These are phyloP conservation scores for Rhinocladiella mackenziei DNA, from an alignment of 2,329 filamentous ascomycete genomes.

Conservation along the genomic window DNA sequence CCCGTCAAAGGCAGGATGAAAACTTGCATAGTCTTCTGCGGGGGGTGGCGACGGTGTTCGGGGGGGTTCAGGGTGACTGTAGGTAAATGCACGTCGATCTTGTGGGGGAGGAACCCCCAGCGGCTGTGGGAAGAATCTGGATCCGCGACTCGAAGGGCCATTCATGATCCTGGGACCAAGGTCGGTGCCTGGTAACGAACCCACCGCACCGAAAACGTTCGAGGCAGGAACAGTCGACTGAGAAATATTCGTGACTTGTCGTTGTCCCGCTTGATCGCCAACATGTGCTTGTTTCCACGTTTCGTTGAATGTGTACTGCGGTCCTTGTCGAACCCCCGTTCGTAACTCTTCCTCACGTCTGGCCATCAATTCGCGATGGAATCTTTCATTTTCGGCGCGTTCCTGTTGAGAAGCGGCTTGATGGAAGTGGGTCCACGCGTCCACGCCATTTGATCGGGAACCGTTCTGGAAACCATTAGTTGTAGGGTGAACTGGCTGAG, in stretches of 20 bases:
- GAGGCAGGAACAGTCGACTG: slow-evolving; percentile 35
- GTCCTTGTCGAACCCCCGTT: slow-evolving; percentile 33
- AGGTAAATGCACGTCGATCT: slow-evolving; percentile 37
- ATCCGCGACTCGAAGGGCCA: slow-evolving; percentile 41
- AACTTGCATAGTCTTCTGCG: slow-evolving; percentile 52
- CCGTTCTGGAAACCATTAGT: slow-evolving; percentile 28
- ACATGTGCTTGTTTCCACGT: slow-evolving; percentile 46
- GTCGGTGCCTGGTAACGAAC: slow-evolving; percentile 36
- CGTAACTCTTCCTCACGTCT: slow-evolving; percentile 38
- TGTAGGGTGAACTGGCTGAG: slow-evolving; percentile 30
- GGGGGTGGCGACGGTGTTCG: slow-evolving; percentile 51
- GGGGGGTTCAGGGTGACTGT: slow-evolving; percentile 33
- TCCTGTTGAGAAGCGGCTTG: slow-evolving; percentile 39
- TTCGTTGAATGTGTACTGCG: slow-evolving; percentile 40
- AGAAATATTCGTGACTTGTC: slow-evolving; percentile 38
- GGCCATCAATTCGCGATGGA: slow-evolving; percentile 39
- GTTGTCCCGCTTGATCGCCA: slow-evolving; percentile 40
- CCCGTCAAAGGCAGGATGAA: slow-evolving; percentile 54
- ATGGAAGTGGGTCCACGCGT: slow-evolving; percentile 46
- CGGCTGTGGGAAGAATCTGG: slow-evolving; percentile 45
- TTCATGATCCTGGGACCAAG: slow-evolving; percentile 36
- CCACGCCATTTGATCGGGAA: slow-evolving; percentile 32
- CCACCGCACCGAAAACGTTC: slow-evolving; percentile 38
- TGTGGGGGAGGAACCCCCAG: slow-evolving; percentile 23
- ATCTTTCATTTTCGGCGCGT: slow-evolving; percentile 39